phyloP scores from a whole-genome alignment of 1,284 basidiomycete genomes.

The Tilletiaria anomala region DNA sequence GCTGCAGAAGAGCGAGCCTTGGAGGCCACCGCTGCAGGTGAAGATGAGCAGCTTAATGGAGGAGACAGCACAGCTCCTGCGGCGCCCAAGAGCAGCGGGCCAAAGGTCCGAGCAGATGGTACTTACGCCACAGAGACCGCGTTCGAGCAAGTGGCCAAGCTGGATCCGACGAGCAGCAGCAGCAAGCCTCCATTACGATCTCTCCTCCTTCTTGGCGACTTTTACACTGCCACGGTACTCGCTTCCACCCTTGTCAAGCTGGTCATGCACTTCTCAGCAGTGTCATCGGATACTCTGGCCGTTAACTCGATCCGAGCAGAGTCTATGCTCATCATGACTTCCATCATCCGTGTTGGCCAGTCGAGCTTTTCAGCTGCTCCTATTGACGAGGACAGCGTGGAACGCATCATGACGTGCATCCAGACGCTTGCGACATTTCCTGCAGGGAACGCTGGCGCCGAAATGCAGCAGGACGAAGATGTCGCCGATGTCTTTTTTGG shows the following conservation, averaged over 20 bases:
- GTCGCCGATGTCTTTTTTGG: conserved; percentile 69
- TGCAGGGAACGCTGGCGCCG: conserved; percentile 13
- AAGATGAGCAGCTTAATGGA: no score
- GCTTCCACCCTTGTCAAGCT: conserved; percentile 82
- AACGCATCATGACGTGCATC: conserved; percentile 92
- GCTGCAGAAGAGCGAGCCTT: conserved; percentile 46
- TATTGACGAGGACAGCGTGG: conserved; percentile 94
- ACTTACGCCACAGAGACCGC: conserved; percentile 96
- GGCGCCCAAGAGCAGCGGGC: conserved; percentile 41
- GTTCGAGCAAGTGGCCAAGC: conserved; percentile 56
- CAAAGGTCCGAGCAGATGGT: conserved; percentile 75
- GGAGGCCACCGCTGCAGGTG: no score
- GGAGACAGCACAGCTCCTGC: conserved; percentile 11
- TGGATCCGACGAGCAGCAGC: conserved; percentile 50
- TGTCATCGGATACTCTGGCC: conserved; percentile 50
- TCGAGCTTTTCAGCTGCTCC: conserved; percentile 82
- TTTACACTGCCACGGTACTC: conserved; percentile 85
- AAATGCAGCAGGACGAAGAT: conserved; percentile 36
- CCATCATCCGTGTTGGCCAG: conserved; percentile 88
- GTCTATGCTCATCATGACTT: conserved; percentile 97
- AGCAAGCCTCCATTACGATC: conserved; percentile 84
- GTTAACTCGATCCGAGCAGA: conserved; percentile 58
- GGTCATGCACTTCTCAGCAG: conserved; percentile 62
- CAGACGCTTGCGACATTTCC: conserved; percentile 57
- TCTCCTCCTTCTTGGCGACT: conserved; percentile 84